A percentile compares a stretch with the other conserved stretches of the same genome.
Conservation (phyloP, 495 filamentous ascomycete species). For the Xylaria castorea region DNA sequence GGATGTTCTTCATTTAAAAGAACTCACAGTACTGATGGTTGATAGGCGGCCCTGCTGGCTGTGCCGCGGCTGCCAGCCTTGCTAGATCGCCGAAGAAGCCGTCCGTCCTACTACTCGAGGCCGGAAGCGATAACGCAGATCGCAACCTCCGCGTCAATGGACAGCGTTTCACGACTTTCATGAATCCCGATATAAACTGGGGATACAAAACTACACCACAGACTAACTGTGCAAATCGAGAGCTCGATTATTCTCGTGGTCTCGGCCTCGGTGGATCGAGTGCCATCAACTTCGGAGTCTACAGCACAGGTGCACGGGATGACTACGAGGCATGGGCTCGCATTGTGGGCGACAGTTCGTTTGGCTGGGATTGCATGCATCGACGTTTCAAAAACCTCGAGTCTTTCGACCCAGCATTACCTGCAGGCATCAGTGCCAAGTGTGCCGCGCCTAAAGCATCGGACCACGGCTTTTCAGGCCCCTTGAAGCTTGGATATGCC, state of each 20-base stretch:
- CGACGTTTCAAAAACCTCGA: conserved; percentile 60
- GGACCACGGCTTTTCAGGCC: conserved; percentile 60
- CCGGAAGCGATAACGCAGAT: conserved; percentile 59
- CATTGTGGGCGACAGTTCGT: conserved; percentile 51
- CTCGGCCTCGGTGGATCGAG: conserved; percentile 66
- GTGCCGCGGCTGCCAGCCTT: conserved; percentile 54
- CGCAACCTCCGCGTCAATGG: conserved; percentile 53
- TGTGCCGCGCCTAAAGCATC: conserved; percentile 40
- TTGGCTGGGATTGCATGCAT: conserved; percentile 57
- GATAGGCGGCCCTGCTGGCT: conserved; percentile 61
- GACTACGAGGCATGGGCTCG: conserved; percentile 66
- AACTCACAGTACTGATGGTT: not conserved
- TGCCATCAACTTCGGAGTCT: conserved; percentile 70
- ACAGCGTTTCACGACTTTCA: conserved; percentile 60
- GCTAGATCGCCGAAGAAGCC: conserved; percentile 53
- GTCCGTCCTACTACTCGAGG: conserved; percentile 64
- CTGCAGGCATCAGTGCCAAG: conserved; percentile 41
- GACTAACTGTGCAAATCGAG: conserved; percentile 53
- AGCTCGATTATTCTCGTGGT: conserved; percentile 64
- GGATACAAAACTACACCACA: conserved; percentile 67
- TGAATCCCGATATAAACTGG: conserved; percentile 59
- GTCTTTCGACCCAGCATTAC: conserved; percentile 54
- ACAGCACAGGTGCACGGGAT: conserved; percentile 59
- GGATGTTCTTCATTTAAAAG: not conserved
- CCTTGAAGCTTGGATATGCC: conserved; percentile 55